phyloP scores from a whole-genome alignment of 2,329 filamentous ascomycete species.

The Nemania sp. region DNA sequence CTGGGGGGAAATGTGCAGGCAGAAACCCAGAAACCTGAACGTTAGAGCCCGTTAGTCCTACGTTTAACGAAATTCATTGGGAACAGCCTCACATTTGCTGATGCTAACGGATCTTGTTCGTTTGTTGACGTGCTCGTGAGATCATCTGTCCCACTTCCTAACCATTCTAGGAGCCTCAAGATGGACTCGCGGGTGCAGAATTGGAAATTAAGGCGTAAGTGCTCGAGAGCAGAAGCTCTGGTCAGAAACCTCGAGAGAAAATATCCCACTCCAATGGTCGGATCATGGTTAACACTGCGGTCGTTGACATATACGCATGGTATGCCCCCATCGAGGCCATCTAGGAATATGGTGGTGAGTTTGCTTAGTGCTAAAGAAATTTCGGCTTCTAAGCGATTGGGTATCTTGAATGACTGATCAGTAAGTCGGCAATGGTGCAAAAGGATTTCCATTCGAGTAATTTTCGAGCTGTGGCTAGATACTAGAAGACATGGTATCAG shows the following conservation, averaged over 20 bases:
- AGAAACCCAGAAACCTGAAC: constrained; percentile 8
- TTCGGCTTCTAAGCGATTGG: constrained; percentile 42
- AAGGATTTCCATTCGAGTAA: constrained; percentile 53
- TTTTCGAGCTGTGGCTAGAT: constrained; percentile 21
- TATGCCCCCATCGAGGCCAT: constrained; percentile 25
- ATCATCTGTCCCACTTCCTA: constrained; percentile 29
- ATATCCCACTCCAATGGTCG: background rate
- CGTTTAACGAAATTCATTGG: background rate
- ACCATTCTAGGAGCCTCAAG: constrained; percentile 45
- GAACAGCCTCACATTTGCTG: constrained; percentile 7
- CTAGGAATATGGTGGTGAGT: constrained; percentile 52
- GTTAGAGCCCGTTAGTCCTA: background rate
- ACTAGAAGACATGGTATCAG: constrained; percentile 9
- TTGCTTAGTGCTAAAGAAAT: constrained; percentile 47
- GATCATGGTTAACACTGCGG: background rate
- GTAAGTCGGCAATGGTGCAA: constrained; percentile 42
- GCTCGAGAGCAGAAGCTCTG: constrained; percentile 47
- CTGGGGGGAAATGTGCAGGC: constrained; percentile 21
- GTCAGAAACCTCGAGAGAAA: constrained; percentile 45
- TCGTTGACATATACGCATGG: background rate
- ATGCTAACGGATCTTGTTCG: background rate
- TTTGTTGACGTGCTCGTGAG: background rate
- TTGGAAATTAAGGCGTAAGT: constrained; percentile 57
- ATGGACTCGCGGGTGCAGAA: constrained; percentile 11
- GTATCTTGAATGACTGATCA: constrained; percentile 52